A percentile compares a stretch with the other conserved stretches of the same genome.
These are phyloP conservation scores for Leptographium flavum DNA, from an alignment of 2,329 filamentous ascomycete species.

Conservation along the genomic window DNA sequence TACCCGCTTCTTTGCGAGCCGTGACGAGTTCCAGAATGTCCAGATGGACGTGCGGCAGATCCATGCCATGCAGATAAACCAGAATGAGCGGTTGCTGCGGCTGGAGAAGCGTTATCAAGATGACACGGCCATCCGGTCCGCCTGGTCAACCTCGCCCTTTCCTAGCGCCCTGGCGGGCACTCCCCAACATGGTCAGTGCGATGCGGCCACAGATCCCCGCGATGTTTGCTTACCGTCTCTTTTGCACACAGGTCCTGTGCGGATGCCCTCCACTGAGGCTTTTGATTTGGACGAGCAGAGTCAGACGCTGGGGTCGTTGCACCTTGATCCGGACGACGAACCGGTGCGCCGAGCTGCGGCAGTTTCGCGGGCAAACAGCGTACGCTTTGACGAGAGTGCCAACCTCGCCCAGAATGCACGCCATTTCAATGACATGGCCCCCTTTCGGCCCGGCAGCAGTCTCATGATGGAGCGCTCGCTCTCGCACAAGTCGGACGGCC, in stretches of 20 bases:
- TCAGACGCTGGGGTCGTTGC: constrained; percentile 65
- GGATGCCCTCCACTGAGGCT: constrained; percentile 66
- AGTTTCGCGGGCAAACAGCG: constrained; percentile 87
- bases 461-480: constrained; percentile 82
- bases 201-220: no score
- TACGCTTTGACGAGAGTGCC: constrained; percentile 90
- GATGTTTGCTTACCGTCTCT: background rate
- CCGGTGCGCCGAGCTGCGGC: constrained; percentile 64
- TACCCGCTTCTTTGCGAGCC: constrained; percentile 42
- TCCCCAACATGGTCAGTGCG: constrained; percentile 60
- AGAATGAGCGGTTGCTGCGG: constrained; percentile 46
- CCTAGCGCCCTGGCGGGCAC: constrained; percentile 72
- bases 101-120: constrained; percentile 55
- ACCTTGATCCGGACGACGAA: constrained; percentile 77
- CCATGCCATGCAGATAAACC: constrained; percentile 46
- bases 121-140: constrained; percentile 60
- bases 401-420: constrained; percentile 72
- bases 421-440: constrained; percentile 70
- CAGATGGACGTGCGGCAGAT: constrained; percentile 59
- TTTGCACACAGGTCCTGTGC: constrained; percentile 50
- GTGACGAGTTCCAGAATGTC: constrained; percentile 53
- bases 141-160: constrained; percentile 85
- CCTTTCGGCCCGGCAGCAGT: constrained; percentile 63
- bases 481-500: constrained; percentile 91
- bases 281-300: constrained; percentile 88